Evolutionary conservation across 495 filamentous ascomycete genomes (phyloP), one percentile per base, ranked within the genome.

Genomic region (Neurospora cerealis): DNA sequence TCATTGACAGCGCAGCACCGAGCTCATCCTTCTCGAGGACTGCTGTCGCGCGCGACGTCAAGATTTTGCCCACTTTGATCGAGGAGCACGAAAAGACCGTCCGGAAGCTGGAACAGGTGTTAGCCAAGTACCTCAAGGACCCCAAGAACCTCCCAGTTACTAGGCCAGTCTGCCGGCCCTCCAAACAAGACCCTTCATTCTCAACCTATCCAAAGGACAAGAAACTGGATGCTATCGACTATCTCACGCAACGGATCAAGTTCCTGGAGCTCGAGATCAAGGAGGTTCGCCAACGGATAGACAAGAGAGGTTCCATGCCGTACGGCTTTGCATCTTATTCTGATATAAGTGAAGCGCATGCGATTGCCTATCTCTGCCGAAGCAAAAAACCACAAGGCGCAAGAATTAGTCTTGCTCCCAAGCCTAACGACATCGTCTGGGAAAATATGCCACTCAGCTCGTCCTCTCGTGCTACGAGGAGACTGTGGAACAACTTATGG

Each of bases 261-360:
- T 86, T 92, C 24, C 85, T 99, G 62, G 95, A 98, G 82, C 83
- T 89, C 32, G 88, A 95, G 78, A 94, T 99, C 79, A 92, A 92
- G 78, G 90, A 94, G 72, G 91, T 93, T 2, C 89, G 96, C 28
- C 87, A 89, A 17, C 90, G 89, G 3, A 89, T 98, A 42, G 95
- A 98, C 80, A 93, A 90, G 79, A 89, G 95, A 40, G 92, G 94
- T 77, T 89, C 94, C 38, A 92, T 96, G 88, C 88, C 93, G 1
- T 99, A 93, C 81, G 96, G 96, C 1, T 99, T 99, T 81, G 94
- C 96, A 10, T 97, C 93, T 74, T 98, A 94, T 83, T 90, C 94
- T 39, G 91, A 88, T 70, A 97, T 98, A 70, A 87, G 90, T 42
- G 92, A 95, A 66, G 94, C 96, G 3, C 96, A 99, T 79, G 89